These are phyloP conservation scores for Dothideomycetidae sp. DNA, from an alignment of 2,329 filamentous ascomycete species.

Conservation along the genomic window DNA sequence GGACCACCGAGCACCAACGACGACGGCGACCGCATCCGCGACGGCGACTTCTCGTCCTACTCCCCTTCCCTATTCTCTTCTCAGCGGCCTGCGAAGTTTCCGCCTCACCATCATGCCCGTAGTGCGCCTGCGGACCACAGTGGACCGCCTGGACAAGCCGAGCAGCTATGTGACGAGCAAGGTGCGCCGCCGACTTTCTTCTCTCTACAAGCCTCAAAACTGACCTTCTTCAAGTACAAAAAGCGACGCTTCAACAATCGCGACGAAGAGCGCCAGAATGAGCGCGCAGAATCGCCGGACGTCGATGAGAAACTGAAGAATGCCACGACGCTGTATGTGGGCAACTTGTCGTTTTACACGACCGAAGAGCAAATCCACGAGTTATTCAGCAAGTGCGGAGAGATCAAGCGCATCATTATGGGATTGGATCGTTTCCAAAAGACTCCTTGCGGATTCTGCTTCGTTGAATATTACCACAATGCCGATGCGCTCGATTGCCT, in stretches of 20 bases:
- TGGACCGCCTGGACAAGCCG: slow-evolving; percentile 83
- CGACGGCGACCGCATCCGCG: neutral
- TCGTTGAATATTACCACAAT: slow-evolving; percentile 98
- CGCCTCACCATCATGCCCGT: slow-evolving; percentile 30
- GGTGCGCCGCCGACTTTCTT: slow-evolving; percentile 37
- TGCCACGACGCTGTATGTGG: slow-evolving; percentile 92
- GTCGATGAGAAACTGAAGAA: slow-evolving; percentile 67
- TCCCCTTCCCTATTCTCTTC: slow-evolving; percentile 1
- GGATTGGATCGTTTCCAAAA: slow-evolving; percentile 93
- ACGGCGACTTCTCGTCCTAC: neutral
- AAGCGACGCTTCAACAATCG: slow-evolving; percentile 49
- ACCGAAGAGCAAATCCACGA: slow-evolving; percentile 99
- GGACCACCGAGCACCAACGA: neutral
- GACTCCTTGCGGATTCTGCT: slow-evolving; percentile 97
- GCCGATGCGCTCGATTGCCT: slow-evolving; percentile 94
- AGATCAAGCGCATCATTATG: slow-evolving; percentile 97
- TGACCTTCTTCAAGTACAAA: slow-evolving; percentile 45
- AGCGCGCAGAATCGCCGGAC: slow-evolving; percentile 37
- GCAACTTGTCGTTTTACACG: slow-evolving; percentile 96
- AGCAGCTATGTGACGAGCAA: slow-evolving; percentile 84
- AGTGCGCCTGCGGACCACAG: slow-evolving; percentile 47
- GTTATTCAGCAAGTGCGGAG: slow-evolving; percentile 51
- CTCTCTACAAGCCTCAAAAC: slow-evolving; percentile 4
- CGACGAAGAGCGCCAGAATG: slow-evolving; percentile 32
- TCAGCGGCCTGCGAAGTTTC: neutral